phyloP scores from a whole-genome alignment of 768 basidiomycete species.

The Lactarius pseudohatsudake region DNA sequence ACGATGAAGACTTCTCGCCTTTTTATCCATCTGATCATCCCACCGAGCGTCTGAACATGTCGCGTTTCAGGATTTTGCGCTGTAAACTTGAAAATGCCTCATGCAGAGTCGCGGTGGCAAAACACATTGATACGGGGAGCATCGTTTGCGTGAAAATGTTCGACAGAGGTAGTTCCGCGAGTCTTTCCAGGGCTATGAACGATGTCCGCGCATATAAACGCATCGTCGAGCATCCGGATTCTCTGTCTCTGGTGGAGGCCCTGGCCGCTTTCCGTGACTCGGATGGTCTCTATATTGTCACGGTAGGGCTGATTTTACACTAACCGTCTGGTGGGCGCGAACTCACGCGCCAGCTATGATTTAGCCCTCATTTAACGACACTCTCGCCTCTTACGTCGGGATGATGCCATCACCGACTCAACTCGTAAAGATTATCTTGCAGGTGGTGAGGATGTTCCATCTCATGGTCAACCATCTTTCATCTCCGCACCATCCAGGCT shows the following conservation, averaged over 20 bases:
- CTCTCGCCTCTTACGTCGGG: slow-evolving; percentile 4
- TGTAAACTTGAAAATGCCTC: not conserved
- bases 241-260: slow-evolving; percentile 15
- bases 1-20: slow-evolving; percentile 11
- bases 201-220: slow-evolving; percentile 15
- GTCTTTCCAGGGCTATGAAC: not conserved
- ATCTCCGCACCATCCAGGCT: not conserved
- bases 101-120: slow-evolving; percentile 1
- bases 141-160: slow-evolving; percentile 13
- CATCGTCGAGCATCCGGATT: slow-evolving; percentile 1
- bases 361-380: slow-evolving; percentile 3
- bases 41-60: not conserved
- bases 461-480: not conserved
- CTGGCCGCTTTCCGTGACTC: slow-evolving; percentile 9
- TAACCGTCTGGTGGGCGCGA: not conserved
- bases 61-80: not conserved
- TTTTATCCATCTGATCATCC: not conserved
- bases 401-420: not conserved
- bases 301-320: not conserved
- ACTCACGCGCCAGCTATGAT: not conserved
- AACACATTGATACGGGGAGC: not conserved
- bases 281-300: slow-evolving; percentile 1
- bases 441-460: slow-evolving; percentile 1
- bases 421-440: not conserved
- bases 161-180: not conserved